Base-by-base conservation (phyloP, 495 filamentous ascomycete genomes). In the Chlorociboria aeruginascens region DNA sequence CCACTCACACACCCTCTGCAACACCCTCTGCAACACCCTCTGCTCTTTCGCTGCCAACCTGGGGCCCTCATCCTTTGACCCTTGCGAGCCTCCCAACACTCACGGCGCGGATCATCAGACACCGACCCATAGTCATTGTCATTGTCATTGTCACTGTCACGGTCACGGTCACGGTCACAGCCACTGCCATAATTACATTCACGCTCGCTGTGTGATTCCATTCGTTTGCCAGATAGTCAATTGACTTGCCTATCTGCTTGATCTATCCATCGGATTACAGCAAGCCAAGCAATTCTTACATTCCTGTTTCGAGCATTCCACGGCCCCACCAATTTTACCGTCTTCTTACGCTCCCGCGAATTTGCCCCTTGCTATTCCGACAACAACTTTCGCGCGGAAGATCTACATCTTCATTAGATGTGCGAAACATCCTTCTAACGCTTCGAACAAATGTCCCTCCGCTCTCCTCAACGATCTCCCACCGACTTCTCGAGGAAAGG, bases 371-470 rank as follows among this genome's bases (percentile, higher is more conserved):
- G 20, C 36, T 8, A 17, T 17, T 17, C 20, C 36, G 6, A 14
- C 8, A 6, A 14, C 33, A 11, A 14, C 33, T 45, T 45, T 32
- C 40, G 12, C 17, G 33, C 40, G 8, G 20, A 25, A 35, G 7
- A 36, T 31, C 14, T 35, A 1, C 11, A 39, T 31, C 33, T 7
- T 2, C 44, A 33, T 9, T 32, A 6, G 17, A 9, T 12, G 12
- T 14, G 9, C 3, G n/a, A 36, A 1, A 20, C 8, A 31, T 32
- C 30, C 20, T 29, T 32, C 9, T 7, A 17, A 16, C 9, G 3
- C 12, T 9, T 25, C 20, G 20, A 34, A 32, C 14, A 30, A 28
- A 57, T 57, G 54, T 57, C 54, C 32, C 39, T 51, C 10, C 55
- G 48, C 7, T 48, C 41, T 9, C 52, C 53, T 13, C 20, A 25